phyloP scores from a whole-genome alignment of 2,329 filamentous ascomycete species.

The Colletotrichum scovillei region DNA sequence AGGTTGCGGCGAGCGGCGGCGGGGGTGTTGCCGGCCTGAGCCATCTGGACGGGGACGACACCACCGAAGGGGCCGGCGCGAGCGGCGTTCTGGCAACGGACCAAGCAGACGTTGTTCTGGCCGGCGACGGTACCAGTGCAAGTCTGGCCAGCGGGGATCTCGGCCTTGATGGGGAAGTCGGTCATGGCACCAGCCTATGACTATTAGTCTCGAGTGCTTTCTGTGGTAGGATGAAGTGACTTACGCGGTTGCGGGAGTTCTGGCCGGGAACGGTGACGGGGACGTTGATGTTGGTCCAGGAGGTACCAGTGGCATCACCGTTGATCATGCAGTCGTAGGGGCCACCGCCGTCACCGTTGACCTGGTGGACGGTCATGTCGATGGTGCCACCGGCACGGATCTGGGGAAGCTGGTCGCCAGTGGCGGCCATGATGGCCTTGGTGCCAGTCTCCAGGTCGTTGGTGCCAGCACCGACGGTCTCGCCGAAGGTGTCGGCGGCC shows the following conservation, averaged over 20 bases:
- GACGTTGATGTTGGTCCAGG: constrained; percentile 62
- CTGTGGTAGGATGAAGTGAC: constrained; percentile 5
- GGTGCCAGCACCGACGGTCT: constrained; percentile 66
- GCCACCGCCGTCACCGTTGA: constrained; percentile 35
- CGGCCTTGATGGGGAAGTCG: constrained; percentile 60
- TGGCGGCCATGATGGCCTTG: constrained; percentile 66
- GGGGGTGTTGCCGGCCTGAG: constrained; percentile 24
- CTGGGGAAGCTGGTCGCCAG: constrained; percentile 68
- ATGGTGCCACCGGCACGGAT: constrained; percentile 66
- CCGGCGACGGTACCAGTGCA: constrained; percentile 69
- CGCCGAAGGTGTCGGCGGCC: constrained; percentile 63
- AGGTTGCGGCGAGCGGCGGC: constrained; percentile 34
- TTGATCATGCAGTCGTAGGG: constrained; percentile 71
- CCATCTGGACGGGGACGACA: constrained; percentile 44
- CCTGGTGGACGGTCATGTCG: constrained; percentile 61
- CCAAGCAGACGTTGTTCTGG: constrained; percentile 66
- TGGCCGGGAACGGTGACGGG: constrained; percentile 62
- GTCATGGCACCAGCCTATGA: constrained; percentile 47
- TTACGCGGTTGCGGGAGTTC: constrained; percentile 56
- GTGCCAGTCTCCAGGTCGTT: constrained; percentile 70
- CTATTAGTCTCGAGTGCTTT: neutral
- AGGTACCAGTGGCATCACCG: constrained; percentile 60
- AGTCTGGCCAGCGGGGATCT: constrained; percentile 60
- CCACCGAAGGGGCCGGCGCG: constrained; percentile 67
- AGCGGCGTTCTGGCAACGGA: constrained; percentile 67